Evolutionary conservation across 129 eudicot genomes (phyloP), one percentile per base, ranked within the genome.

Genomic region (Flaveria trinervia): DNA sequence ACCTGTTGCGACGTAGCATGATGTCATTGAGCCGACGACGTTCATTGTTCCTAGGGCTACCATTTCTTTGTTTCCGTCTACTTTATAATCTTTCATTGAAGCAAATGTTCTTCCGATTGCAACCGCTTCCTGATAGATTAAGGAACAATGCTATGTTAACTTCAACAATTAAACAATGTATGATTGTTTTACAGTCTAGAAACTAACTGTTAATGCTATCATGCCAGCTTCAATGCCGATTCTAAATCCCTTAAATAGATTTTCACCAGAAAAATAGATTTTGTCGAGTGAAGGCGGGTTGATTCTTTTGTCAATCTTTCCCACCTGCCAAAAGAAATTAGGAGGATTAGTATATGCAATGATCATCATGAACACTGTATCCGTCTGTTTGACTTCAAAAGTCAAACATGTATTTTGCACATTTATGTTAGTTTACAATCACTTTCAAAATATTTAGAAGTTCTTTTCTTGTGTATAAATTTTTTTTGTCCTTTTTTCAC

Each of bases 51-150:
- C 97, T 28, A 91, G 83, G 65, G 97, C 95, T 17, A 91, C 90
- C 97, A 91, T 91, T 83, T 91, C 97, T 79, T 85, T 91, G 87
- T 91, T 91, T 68, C 97, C 97, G 77, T 91, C 89, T 60, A 91
- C 80, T 77, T 86, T 88, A 65, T 91, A 91, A 64, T 86, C 95
- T 75, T 89, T 91, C 95, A 89, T 85, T 57, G 90, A 65, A 73
- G 97, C 95, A 82, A 89, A 91, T 28, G 97, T 89, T 89, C 95
- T 89, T 66, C 97, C 97, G 16, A 91, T 91, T 15, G 97, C 97
- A 22, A 86, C 92, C 7, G 97, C 97, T 91, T 91, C 97, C 97
- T 89, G 79, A 56, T n/a, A 65, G 4, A 81, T 41, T 39, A 45
- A 18, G 7, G 2, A 13, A 15, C 12, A 50, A 46, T 39, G 41